Evolutionary conservation across 2,329 filamentous ascomycete species (phyloP), one percentile per base, ranked within the genome.

Genomic region (Orbilia quercus): DNA sequence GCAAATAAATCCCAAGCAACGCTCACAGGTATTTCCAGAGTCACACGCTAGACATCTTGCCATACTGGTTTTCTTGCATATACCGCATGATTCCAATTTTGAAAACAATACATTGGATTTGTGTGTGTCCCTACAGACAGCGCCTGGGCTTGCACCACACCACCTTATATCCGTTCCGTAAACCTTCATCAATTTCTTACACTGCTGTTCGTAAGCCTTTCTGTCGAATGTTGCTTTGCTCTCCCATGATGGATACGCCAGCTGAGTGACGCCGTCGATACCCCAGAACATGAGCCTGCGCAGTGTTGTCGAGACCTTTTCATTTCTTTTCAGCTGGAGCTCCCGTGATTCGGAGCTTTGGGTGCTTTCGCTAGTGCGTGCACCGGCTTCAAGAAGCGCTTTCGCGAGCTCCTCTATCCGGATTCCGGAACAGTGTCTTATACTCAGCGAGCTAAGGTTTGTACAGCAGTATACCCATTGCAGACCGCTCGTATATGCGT

Each of bases 1-100:
- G 20, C 62, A 66, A 6, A 50, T 53, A 11, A 66, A 51, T 20
- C 51, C 62, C 22, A 66, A 44, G 25, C 62, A 66, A 9, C 51
- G 12, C 18, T 66, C 62, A 22, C 62, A 66, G 20, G 31, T 50
- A 25, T 31, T 48, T 7, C 51, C 62, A 14, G 31, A 40, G 18
- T 31, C 22, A 38, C 51, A 66, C 5, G 42, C 44, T 11, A 28
- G 51, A 44, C 47, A 54, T 23, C 14, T 16, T 1, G 18, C 3
- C 31, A 31, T 50, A 6, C 51, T 40, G 4, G 22, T 20, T 6
- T 5, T 58, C 16, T 25, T 31, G 20, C 62, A 66, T 9, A 51
- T 28, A 7, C 62, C 44, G 20, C 62, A 66, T 2, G 4, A n/a
- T 23, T 66, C 62, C 6, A 28, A 28, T 12, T 31, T 31, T 1